Percentiles rank a stretch among this genome's conserved stretches.
Evolutionary conservation across 2,329 filamentous ascomycete genomes (phyloP).

Genomic region (Dactylellina drechsleri): DNA sequence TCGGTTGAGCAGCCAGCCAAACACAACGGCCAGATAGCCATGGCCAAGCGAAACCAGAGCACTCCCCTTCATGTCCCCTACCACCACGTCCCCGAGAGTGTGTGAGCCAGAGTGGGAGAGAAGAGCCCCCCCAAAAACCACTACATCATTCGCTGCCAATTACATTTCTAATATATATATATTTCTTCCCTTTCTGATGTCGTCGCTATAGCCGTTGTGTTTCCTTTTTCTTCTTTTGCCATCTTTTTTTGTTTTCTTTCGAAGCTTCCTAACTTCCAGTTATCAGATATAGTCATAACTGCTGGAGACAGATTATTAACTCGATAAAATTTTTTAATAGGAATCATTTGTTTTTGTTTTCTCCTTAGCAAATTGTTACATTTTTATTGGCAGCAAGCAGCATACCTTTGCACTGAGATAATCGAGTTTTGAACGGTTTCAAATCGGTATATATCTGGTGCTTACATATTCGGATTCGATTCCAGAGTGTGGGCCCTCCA

Average conservation of each 20-base stretch:
- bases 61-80: background rate
- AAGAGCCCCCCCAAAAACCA: background rate
- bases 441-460: slow-evolving; percentile 8
- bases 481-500: background rate
- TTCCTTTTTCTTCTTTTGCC: no score
- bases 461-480: slow-evolving; percentile 8
- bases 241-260: background rate
- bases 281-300: background rate
- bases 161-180: background rate
- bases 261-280: slow-evolving; percentile 1
- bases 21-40: no score
- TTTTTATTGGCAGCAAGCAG: no score
- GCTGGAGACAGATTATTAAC: slow-evolving; percentile 9
- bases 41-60: slow-evolving; percentile 15
- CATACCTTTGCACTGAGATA: background rate
- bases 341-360: slow-evolving; percentile 9
- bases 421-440: slow-evolving; percentile 32
- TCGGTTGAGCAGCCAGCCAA: background rate
- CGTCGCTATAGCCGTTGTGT: background rate
- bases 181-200: background rate
- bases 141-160: slow-evolving; percentile 30
- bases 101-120: no score
- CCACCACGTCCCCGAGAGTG: slow-evolving; percentile 1
- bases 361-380: background rate
- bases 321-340: slow-evolving; percentile 7